Conservation (phyloP, 306 rosid genomes). For the Medicago ruthenica region DNA sequence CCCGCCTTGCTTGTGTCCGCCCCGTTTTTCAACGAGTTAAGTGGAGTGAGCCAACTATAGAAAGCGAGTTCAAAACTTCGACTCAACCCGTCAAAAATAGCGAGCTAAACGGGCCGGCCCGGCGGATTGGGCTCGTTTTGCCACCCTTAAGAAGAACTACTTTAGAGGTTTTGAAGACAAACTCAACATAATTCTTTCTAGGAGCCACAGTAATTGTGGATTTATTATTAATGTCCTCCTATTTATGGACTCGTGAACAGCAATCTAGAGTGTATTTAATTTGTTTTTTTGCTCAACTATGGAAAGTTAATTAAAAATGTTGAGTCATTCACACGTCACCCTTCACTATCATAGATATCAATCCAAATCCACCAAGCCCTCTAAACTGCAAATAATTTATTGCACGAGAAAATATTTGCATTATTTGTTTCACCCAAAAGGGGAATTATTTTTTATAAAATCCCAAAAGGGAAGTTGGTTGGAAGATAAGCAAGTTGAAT, state of each 20-base stretch:
- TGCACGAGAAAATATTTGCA: slow-evolving; percentile 1
- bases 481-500: slow-evolving; percentile 26
- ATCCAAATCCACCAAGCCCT: slow-evolving; percentile 7
- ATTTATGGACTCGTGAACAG: background rate
- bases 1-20: too few relatives aligned
- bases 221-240: background rate
- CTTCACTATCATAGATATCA: slow-evolving; percentile 18
- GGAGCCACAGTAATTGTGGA: background rate
- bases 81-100: too few relatives aligned
- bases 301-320: slow-evolving; percentile 2
- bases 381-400: slow-evolving; percentile 7
- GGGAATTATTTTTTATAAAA: slow-evolving; percentile 6
- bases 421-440: slow-evolving; percentile 11
- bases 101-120: too few relatives aligned
- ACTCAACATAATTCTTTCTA: background rate
- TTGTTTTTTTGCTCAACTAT: background rate
- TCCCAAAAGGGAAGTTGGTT: background rate
- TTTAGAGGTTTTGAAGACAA: slow-evolving; percentile 14
- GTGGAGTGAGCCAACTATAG: too few relatives aligned
- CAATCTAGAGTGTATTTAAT: background rate
- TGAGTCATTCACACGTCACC: background rate
- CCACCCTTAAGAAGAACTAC: too few relatives aligned
- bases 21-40: too few relatives aligned
- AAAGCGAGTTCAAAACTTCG: too few relatives aligned
- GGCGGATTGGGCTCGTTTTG: too few relatives aligned